Base-by-base conservation (phyloP, 768 basidiomycete genomes). In the Trichaptum fuscoviolaceum region DNA sequence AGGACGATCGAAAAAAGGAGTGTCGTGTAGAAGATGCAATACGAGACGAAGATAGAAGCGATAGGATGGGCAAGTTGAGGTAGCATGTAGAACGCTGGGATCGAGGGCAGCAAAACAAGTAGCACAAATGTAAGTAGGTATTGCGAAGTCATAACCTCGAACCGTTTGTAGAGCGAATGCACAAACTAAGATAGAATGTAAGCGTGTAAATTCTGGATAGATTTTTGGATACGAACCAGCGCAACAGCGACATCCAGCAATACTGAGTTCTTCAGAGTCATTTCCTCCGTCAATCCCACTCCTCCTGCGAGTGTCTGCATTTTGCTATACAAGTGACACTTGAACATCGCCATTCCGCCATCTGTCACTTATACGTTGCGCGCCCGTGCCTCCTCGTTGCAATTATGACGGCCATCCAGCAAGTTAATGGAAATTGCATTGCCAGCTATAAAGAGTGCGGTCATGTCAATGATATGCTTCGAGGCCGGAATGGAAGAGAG, bases 1-100 rank as follows among this genome's bases (percentile, higher is more conserved):
- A 68, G 35, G 23, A 74, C 62, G 3, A 70, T 72, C 61, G 67
- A 65, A 2, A 58, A 63, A 7, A 77, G 18, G 15, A 76, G 62
- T n/a, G 81, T 74, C 0, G 79, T 78, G 36, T 70, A 63, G 10
- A 81, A 73, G 10, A 70, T 67, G 7, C 66, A 30, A 58, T 65
- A 69, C 17, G 66, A 36, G 27, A 70, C 35, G 36, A 65, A 26
- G 35, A 69, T 35, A 25, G 35, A 30, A 8, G 8, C 8, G 30
- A 30, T 2, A 2, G 30, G 30, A 12, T 20, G 10, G 42, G 42
- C 20, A 20, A 20, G 3, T 4, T 5, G 10, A 52, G 42, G 42
- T 12, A 20, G 2, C 42, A 15, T 52, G 42, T 12, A 52, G 20
- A 20, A 2, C 6, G 42, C 42, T 12, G 15, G 20, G 42, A 12